Conservation (phyloP, 495 filamentous ascomycete genomes). For the Melanomma pulvis-pyrius region DNA sequence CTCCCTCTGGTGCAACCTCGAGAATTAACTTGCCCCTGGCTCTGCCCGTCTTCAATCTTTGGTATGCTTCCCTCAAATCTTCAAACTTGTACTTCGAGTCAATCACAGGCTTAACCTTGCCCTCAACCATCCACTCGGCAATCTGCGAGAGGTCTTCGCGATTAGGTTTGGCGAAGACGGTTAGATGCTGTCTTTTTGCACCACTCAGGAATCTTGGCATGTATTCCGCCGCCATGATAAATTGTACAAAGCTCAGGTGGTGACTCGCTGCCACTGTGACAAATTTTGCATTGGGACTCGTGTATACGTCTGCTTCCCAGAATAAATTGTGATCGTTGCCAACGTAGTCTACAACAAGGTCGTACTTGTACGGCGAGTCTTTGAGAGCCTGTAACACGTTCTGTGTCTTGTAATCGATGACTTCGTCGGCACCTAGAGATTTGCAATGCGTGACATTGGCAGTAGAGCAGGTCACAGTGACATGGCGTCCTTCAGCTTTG, state of each 20-base stretch:
- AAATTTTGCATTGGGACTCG: slow-evolving; percentile 25
- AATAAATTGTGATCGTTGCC: slow-evolving; percentile 52
- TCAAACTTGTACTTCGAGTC: slow-evolving; percentile 36
- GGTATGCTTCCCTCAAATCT: slow-evolving; percentile 32
- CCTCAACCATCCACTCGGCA: slow-evolving; percentile 38
- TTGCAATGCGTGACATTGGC: slow-evolving; percentile 47
- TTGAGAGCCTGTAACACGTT: slow-evolving; percentile 55
- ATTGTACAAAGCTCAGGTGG: slow-evolving; percentile 2
- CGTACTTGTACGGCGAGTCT: slow-evolving; percentile 54
- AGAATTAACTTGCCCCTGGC: slow-evolving; percentile 41
- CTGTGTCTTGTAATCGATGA: slow-evolving; percentile 64
- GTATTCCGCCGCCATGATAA: slow-evolving; percentile 8
- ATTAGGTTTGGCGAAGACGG: slow-evolving; percentile 29
- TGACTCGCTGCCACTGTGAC: slow-evolving; percentile 32
- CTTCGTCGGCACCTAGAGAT: slow-evolving; percentile 64
- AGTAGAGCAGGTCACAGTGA: slow-evolving; percentile 39
- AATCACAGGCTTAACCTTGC: slow-evolving; percentile 38
- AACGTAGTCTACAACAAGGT: slow-evolving; percentile 64
- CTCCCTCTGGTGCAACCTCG: slow-evolving; percentile 8
- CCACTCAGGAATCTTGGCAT: slow-evolving; percentile 40
- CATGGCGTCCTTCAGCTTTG: slow-evolving; percentile 37
- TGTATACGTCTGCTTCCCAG: slow-evolving; percentile 33
- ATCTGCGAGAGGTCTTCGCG: slow-evolving; percentile 28
- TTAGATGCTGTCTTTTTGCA: slow-evolving; percentile 30
- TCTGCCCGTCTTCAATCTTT: slow-evolving; percentile 38